These are phyloP conservation scores for Phytophthora colocasiae DNA, from an alignment of 352 stramenopile species.

Conservation along the genomic window DNA sequence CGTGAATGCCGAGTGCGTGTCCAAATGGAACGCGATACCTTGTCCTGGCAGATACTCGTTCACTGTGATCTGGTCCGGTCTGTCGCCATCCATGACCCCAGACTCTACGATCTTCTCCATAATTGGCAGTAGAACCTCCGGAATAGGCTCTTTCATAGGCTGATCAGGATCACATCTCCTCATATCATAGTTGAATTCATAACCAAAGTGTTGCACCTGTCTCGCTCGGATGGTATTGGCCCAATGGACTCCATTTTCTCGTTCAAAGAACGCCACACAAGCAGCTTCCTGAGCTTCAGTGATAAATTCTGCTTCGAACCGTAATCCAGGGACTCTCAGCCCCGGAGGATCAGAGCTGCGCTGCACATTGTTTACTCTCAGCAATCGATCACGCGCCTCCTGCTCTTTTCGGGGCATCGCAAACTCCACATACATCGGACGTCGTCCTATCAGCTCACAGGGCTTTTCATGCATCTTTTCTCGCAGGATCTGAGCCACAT, in stretches of 20 bases:
- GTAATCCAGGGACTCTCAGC: conserved; percentile 64
- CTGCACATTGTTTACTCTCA: conserved; percentile 65
- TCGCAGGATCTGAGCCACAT: conserved; percentile 35
- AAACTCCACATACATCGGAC: conserved; percentile 81
- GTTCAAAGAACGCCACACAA: conserved; percentile 69
- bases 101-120: conserved; percentile 58
- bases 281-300: conserved; percentile 57
- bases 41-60: conserved; percentile 92
- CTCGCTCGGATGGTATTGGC: conserved; percentile 79
- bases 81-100: conserved; percentile 62
- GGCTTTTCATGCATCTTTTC: conserved; percentile 65
- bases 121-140: conserved; percentile 46
- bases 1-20: conserved; percentile 91
- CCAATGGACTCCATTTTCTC: conserved; percentile 60
- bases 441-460: conserved; percentile 57
- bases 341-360: conserved; percentile 49
- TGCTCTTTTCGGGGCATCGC: conserved; percentile 70
- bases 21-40: conserved; percentile 88
- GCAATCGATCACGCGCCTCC: conserved; percentile 66
- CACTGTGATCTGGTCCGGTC: conserved; percentile 82
- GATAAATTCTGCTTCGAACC: conserved; percentile 73
- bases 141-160: conserved; percentile 60
- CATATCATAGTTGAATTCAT: conserved; percentile 90
- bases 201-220: conserved; percentile 91
- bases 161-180: conserved; percentile 60